These are phyloP conservation scores for Phytophthora pinifolia DNA, from an alignment of 352 stramenopile genomes.

Conservation along the genomic window DNA sequence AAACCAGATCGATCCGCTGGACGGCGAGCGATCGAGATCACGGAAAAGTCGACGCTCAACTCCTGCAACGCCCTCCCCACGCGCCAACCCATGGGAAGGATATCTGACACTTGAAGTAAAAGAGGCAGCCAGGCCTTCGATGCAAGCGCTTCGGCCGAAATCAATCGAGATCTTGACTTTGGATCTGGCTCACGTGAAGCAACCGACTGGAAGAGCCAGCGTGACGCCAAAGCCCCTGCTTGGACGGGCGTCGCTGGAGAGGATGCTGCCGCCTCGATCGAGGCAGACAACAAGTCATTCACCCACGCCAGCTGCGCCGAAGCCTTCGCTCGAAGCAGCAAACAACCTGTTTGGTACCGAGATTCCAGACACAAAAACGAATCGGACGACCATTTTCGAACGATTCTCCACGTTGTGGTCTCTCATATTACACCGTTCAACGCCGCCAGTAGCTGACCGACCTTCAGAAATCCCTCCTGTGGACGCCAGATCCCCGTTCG, in stretches of 20 bases:
- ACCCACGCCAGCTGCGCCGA: conserved; percentile 3
- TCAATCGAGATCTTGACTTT: conserved; percentile 24
- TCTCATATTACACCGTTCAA: conserved; percentile 31
- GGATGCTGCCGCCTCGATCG: conserved; percentile 7
- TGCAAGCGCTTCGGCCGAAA: conserved; percentile 25
- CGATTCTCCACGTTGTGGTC: conserved; percentile 46
- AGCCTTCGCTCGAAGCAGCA: too few species aligned
- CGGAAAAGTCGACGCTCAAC: conserved; percentile 26
- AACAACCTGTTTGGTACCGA: conserved; percentile 34
- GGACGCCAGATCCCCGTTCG: conserved; percentile 40
- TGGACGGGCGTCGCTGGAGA: conserved; percentile 8
- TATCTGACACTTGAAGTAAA: conserved; percentile 21
- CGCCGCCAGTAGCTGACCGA: neutral
- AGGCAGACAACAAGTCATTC: conserved; percentile 7
- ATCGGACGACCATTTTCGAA: conserved; percentile 30
- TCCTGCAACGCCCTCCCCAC: conserved; percentile 14
- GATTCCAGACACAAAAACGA: conserved; percentile 33
- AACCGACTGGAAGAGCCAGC: conserved; percentile 5
- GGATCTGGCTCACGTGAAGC: conserved; percentile 9
- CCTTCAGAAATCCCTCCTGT: neutral
- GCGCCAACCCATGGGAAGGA: conserved; percentile 22
- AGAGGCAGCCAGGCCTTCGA: conserved; percentile 3
- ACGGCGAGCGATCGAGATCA: conserved; percentile 7
- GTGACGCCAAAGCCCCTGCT: conserved; percentile 20
- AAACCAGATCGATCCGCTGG: conserved; percentile 8